These are phyloP conservation scores for Orbilia brochopaga DNA, from an alignment of 2,329 filamentous ascomycete species.

Conservation along the genomic window DNA sequence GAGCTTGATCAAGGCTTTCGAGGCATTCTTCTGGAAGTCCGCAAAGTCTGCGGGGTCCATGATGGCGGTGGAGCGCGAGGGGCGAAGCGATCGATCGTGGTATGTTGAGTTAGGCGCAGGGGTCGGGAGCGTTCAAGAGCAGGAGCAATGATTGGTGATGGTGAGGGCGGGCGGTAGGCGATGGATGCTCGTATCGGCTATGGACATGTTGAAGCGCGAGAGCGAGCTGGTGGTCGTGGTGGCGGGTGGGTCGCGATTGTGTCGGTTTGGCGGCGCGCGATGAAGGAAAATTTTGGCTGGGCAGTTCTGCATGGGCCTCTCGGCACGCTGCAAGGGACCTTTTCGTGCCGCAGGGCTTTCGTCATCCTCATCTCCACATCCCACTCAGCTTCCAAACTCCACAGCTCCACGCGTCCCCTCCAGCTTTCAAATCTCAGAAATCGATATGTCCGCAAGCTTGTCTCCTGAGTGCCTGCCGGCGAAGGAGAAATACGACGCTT, in stretches of 20 bases:
- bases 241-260: neutral
- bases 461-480: constrained; percentile 53
- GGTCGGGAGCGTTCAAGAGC: constrained; percentile 3
- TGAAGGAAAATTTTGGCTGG: constrained; percentile 11
- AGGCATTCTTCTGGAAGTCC: constrained; percentile 32
- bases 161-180: neutral
- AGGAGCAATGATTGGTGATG: neutral
- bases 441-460: constrained; percentile 42
- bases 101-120: constrained; percentile 9
- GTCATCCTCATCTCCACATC: constrained; percentile 8
- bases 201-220: constrained; percentile 9
- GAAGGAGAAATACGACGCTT: constrained; percentile 86
- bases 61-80: neutral
- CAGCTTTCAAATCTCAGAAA: neutral
- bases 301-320: constrained; percentile 1
- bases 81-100: neutral
- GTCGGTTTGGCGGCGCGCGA: neutral
- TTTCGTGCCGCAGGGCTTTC: neutral
- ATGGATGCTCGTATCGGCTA: constrained; percentile 8
- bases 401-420: neutral
- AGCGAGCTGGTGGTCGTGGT: neutral
- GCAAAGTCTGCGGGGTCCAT: constrained; percentile 44
- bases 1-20: constrained; percentile 72
- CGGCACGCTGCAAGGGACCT: constrained; percentile 12
- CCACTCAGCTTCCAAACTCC: neutral